Evolutionary conservation across 2,329 filamentous ascomycete genomes (phyloP), one percentile per base, ranked within the genome.

Genomic region (Aspergillus hortae): DNA sequence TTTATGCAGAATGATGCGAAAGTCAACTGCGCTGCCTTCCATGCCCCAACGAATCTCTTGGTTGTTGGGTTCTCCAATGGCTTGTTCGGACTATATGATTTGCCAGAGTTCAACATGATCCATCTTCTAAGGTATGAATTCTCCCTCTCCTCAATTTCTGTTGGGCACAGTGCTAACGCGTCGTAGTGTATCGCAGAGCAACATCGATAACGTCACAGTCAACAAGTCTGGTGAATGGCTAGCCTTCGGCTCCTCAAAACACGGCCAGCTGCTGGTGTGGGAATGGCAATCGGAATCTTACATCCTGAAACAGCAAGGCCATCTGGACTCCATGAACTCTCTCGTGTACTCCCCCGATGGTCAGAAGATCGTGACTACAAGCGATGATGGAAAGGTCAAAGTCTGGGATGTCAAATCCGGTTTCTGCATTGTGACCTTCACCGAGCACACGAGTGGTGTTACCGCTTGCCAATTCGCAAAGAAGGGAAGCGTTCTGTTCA

Each of bases 211-310:
- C 63, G 90, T 97, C 51, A 90, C 91, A 0, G 90, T 96, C 66
- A 99, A 97, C 75, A 88, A 89, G 69, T 89, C 87, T 30, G 94
- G 94, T 48, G 92, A 97, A 74, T 99, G 94, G 94, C 77, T 99
- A 19, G 95, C 95, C 0, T 96, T 99, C 69, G 94, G 92, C 12
- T 94, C 95, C 0, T 95, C 94, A 2, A 95, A 95, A 64, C 80
- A 96, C 4, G 95, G 95, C 0, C 94, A 99, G 68, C 79, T 99
- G n/a, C 77, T 99, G 4, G 94, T 99, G 4, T 99, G 94, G 94
- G 94, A 99, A 70, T 99, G 95, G 92, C 92, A 97, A 68, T 99
- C 94, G 0, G 95, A 99, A 72, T 97, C 92, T 5, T 99, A 99
- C 71, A 95, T 99, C 53, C 78, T 99, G 44, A 99, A 99, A 74